Evolutionary conservation across 2,329 filamentous ascomycete species (phyloP), one percentile per base, ranked within the genome.

Genomic region (Neonectria magnoliae): DNA sequence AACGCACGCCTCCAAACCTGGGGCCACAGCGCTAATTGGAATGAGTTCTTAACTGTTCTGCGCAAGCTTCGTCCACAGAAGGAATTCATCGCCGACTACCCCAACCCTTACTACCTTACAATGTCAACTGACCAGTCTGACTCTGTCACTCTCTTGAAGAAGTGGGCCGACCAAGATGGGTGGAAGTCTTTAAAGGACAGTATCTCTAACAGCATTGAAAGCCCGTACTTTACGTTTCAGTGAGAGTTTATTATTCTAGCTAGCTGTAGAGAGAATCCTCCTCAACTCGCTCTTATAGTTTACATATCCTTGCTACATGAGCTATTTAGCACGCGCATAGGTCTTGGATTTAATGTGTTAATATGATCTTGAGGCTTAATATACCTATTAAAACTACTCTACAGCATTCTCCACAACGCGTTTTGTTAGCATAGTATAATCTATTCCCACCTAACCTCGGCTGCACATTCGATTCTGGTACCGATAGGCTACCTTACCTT

Each of bases 21-120:
- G 67, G 67, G 47, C 0, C 47, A 59, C 1, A 31, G 22, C 22
- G n/a, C 25, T 5, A 64, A 68, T 20, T 68, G 58, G 58, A 68
- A 68, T 0, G 58, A 68, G 2, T 47, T 66, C 3, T 29, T 68
- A 1, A 33, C 59, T 5, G 45, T 57, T 18, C n/a, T 68, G 5
- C 62, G 65, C 1, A 31, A 59, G 29, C 16, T 66, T 27, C 45
- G 57, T 1, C 59, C 67, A 0, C 16, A 63, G 31, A 62, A 31
- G 16, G 8, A 68, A 0, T 63, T 68, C 1, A 52, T 68, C 2
- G 16, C 44, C 9, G 52, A 68, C 9, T 60, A 62, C 5, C 55
- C 57, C 5, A 29, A 62, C 9, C 48, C 33, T 1, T 22, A 55
- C 4, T 36, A 65, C 61, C 11, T 52, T 11, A 55, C 44, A 7